Evolutionary conservation across 2,329 filamentous ascomycete species (phyloP), one percentile per base, ranked within the genome.

Genomic region (Esteya vermicola): DNA sequence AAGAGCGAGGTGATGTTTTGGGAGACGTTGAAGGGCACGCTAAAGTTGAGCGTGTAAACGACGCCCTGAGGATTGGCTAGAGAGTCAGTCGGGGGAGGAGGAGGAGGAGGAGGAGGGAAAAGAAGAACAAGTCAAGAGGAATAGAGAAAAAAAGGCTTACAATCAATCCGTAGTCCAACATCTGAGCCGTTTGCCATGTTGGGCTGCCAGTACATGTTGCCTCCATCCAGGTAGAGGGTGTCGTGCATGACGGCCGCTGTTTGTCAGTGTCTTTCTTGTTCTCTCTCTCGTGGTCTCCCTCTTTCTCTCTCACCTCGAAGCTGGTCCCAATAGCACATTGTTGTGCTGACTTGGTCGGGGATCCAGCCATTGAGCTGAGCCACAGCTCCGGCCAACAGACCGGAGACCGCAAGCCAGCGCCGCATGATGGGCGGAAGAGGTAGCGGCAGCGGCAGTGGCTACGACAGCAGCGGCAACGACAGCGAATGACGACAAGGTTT

Each of bases 191-290:
- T 61, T 3, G 59, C 53, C 38, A 71, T 48, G 10, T 65, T 66
- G 3, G 64, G 63, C 26, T 57, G 46, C 74, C 76, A 81, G 43
- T 46, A 63, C 10, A 78, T 53, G 32, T 52, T 46, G 4, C 78
- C 78, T 28, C 78, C 78, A 52, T 83, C 77, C 19, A 83, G 54
- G 50, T 79, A 82, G 14, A 81, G 57, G 2, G 67, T 75, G 48
- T 82, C 75, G 32, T 67, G 67, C 27, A 81, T 56, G 3, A 76
- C 56, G 28, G 68, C 67, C 45, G 66, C 76, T 78, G 48, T 26
- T 20, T 13, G 30, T 39, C 21, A 39, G 37, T n/a, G 19, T 21
- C 18, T 8, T 14, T 31, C 28, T 6, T 33, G n/a, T 22, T 18
- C 25, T 4, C 6, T 20, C n/a, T 6, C 13, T 31, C 23, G 22